Conservation (phyloP, 2,329 filamentous ascomycete genomes). For the Monilinia aucupariae region DNA sequence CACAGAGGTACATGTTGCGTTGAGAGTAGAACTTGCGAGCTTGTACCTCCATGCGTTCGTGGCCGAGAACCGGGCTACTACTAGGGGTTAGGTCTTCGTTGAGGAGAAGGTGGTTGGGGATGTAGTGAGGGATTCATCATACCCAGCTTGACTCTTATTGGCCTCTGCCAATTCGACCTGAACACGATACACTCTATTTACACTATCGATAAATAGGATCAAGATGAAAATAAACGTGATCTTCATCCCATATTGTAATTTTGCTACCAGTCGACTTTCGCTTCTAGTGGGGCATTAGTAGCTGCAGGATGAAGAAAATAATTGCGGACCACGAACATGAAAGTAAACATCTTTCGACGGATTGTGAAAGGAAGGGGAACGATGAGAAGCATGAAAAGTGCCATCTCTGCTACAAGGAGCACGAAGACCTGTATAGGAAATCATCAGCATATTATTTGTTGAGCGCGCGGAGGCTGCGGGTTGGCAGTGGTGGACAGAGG, state of each 20-base stretch:
- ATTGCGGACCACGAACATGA: constrained; percentile 77
- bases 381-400: constrained; percentile 71
- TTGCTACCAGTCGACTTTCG: constrained; percentile 59
- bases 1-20: constrained; percentile 99
- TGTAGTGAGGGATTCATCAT: constrained; percentile 15
- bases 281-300: constrained; percentile 28
- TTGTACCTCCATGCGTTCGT: constrained; percentile 96
- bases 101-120: background rate
- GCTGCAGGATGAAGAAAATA: constrained; percentile 32
- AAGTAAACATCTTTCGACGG: constrained; percentile 43
- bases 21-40: constrained; percentile 99
- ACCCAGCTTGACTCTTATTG: constrained; percentile 50
- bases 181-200: constrained; percentile 92
- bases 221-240: constrained; percentile 99
- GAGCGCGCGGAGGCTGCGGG: background rate
- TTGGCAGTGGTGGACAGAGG: background rate
- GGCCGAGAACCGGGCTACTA: constrained; percentile 69
- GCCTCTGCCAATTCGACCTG: constrained; percentile 79
- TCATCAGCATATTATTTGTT: constrained; percentile 21
- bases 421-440: constrained; percentile 62
- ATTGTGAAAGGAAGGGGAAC: constrained; percentile 79
- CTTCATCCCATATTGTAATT: constrained; percentile 96
- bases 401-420: constrained; percentile 78
- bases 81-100: constrained; percentile 31
- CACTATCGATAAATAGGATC: constrained; percentile 95